These are phyloP conservation scores for Pleurotus platypus DNA, from an alignment of 768 basidiomycete species.

Conservation along the genomic window DNA sequence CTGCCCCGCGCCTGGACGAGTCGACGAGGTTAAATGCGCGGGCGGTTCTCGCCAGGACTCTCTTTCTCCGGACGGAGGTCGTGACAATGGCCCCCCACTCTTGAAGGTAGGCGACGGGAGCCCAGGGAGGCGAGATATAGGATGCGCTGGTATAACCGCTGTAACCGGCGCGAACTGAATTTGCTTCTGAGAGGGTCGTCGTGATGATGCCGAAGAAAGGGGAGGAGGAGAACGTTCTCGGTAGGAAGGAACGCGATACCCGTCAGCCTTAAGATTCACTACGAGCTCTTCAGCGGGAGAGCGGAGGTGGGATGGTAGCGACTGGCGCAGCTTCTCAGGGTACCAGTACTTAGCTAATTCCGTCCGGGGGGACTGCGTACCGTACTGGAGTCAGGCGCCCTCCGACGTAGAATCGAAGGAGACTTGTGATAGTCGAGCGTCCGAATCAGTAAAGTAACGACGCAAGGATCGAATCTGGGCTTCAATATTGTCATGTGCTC, in stretches of 20 bases:
- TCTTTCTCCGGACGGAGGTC: too few species aligned
- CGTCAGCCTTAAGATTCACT: neutral
- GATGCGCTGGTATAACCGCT: too few species aligned
- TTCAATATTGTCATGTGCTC: neutral
- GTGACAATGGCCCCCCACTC: slow-evolving; percentile 5
- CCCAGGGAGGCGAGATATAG: neutral
- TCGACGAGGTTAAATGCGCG: neutral
- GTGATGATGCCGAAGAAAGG: neutral
- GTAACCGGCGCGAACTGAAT: neutral
- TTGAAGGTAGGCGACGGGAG: neutral
- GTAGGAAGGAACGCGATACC: neutral
- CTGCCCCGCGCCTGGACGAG: too few species aligned
- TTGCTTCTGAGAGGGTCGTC: neutral
- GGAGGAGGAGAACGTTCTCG: neutral
- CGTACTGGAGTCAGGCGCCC: neutral
- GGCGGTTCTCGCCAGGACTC: neutral
- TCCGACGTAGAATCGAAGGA: neutral
- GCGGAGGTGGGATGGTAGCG: too few species aligned
- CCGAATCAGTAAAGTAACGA: neutral
- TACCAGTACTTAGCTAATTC: neutral
- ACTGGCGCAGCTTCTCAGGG: neutral
- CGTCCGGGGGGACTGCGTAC: neutral
- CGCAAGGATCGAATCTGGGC: neutral
- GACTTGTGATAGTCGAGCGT: neutral
- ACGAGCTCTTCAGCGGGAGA: neutral